Conservation (phyloP, 2,329 filamentous ascomycete genomes). For the Stagonosporopsis rhizophila region DNA sequence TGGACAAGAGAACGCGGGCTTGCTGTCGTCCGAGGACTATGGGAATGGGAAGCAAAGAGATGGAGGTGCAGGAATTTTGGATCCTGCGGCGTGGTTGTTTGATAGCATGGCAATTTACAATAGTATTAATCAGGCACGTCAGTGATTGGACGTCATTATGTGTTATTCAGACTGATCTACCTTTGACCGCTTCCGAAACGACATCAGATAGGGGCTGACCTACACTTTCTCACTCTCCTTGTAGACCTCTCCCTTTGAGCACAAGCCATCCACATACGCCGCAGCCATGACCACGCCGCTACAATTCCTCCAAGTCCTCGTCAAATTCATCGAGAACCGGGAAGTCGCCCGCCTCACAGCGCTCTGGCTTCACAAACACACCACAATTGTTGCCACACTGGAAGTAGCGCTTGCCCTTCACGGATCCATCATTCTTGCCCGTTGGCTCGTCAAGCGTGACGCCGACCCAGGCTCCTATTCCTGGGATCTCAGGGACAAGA, state of each 20-base stretch:
- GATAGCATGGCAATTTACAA: neutral
- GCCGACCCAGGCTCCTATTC: slow-evolving; percentile 72
- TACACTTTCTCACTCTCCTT: neutral
- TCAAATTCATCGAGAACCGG: slow-evolving; percentile 60
- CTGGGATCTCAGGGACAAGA: slow-evolving; percentile 75
- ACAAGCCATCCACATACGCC: neutral
- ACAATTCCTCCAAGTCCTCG: slow-evolving; percentile 71
- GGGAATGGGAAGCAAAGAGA: neutral
- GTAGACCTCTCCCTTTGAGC: neutral
- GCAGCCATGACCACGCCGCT: neutral
- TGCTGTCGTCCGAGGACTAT: neutral
- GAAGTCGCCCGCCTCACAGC: slow-evolving; percentile 78
- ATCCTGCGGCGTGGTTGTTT: no score
- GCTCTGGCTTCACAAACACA: slow-evolving; percentile 79
- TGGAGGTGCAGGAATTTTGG: no score
- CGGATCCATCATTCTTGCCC: slow-evolving; percentile 82
- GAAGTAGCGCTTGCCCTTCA: slow-evolving; percentile 74
- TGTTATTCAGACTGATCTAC: neutral
- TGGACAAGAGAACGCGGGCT: no score
- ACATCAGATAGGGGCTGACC: no score
- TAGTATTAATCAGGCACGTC: neutral
- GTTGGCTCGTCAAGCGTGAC: slow-evolving; percentile 78
- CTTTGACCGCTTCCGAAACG: neutral
- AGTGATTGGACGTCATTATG: neutral
- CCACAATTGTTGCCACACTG: slow-evolving; percentile 72